Conservation (phyloP, 805 yeast genomes). For the Saturnispora mendoncae region DNA sequence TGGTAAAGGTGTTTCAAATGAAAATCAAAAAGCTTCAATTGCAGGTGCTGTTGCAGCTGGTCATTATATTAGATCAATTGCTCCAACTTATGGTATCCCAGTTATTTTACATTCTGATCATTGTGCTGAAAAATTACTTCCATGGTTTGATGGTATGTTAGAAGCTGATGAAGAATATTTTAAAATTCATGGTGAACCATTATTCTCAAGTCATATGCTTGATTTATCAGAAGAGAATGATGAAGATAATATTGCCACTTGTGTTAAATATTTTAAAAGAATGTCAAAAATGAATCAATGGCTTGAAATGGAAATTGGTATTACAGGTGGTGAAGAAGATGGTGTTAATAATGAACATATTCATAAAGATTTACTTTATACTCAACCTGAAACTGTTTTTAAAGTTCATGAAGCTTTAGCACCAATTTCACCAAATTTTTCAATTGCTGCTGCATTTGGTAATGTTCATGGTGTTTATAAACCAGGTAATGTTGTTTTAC, state of each 20-base stretch:
- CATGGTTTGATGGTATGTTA: slow-evolving; percentile 98
- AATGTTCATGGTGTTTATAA: slow-evolving; percentile 99
- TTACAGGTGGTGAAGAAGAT: slow-evolving; percentile 99
- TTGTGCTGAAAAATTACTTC: slow-evolving; percentile 96
- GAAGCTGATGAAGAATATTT: slow-evolving; percentile 92
- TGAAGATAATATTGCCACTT: slow-evolving; percentile 88
- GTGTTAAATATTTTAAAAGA: slow-evolving; percentile 91
- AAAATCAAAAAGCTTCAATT: slow-evolving; percentile 88
- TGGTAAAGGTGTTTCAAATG: slow-evolving; percentile 96
- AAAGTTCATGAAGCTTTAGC: slow-evolving; percentile 83
- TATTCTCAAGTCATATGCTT: slow-evolving; percentile 98
- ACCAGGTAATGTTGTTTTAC: slow-evolving; percentile 94
- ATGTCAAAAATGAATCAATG: slow-evolving; percentile 92
- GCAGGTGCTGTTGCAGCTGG: slow-evolving; percentile 96
- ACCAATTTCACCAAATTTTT: slow-evolving; percentile 93
- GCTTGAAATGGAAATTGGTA: slow-evolving; percentile 99
- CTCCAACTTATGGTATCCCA: slow-evolving; percentile 95
- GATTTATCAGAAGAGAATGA: slow-evolving; percentile 95
- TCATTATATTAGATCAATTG: slow-evolving; percentile 92
- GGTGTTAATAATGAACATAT: slow-evolving; percentile 98
- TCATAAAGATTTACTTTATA: slow-evolving; percentile 79
- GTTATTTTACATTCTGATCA: slow-evolving; percentile 97
- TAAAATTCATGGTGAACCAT: slow-evolving; percentile 81
- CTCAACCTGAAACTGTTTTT: slow-evolving; percentile 90
- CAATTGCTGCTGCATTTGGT: slow-evolving; percentile 99